Evolutionary conservation across 2,329 filamentous ascomycete genomes (phyloP), one percentile per base, ranked within the genome.

Genomic region (Dactylellina haptotyla): DNA sequence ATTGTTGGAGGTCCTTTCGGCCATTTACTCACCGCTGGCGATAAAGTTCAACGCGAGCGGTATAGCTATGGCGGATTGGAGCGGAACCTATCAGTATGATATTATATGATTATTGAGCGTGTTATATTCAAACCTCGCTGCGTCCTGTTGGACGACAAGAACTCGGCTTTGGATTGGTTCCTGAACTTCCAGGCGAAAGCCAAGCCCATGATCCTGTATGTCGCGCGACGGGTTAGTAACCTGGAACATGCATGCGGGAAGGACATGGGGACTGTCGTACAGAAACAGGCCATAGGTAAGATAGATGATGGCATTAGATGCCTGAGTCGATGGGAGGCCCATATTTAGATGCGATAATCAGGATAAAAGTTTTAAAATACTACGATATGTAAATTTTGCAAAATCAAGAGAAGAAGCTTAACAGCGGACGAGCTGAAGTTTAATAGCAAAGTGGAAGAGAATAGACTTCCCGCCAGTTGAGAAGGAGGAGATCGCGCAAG

Each of bases 41-140:
- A 95, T 91, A 84, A 95, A 95, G 83, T 95, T 95, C 80, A 95
- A 85, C 81, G 91, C 90, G 82, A 95, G 84, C 78, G 91, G 91
- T 76, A 92, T 83, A 76, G 90, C 91, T 95, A 45, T 45, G 78
- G 12, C n/a, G 43, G n/a, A 58, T 25, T 25, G 2, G 20, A 71
- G n/a, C 61, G 53, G 26, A 75, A 37, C 23, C 14, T 9, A 45
- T 61, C 18, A 53, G 64, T 23, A 53, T 30, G 26, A 51, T 51
- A 61, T 58, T 4, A 45, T 45, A 23, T 45, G 14, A 3, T 18
- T 45, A 50, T 25, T 14, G 18, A 20, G 18, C 4, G 4, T 30
- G 3, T 18, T 4, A 32, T 16, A 16, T 57, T 70, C 87, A 89
- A 81, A 94, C 91, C 91, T 84, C 89, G 91, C 84, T 94, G 91